A percentile compares a stretch with the other conserved stretches of the same genome.
Evolutionary conservation across 2,329 filamentous ascomycete genomes (phyloP).

Genomic region (Verticillium nonalfalfae): DNA sequence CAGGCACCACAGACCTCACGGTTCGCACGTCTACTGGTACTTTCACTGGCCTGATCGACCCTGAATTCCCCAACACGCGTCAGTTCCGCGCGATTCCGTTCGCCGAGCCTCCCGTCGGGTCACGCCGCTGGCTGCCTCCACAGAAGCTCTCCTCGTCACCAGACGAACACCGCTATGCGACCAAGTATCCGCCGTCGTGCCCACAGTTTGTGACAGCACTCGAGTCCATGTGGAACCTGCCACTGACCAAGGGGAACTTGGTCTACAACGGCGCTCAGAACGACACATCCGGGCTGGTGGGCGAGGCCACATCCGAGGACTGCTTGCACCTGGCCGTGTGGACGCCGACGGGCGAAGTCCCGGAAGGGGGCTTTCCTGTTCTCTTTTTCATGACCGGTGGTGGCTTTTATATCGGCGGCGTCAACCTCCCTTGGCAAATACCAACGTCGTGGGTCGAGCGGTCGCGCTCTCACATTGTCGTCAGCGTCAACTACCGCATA

Average conservation of each 20-base stretch:
- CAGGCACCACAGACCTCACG: slow-evolving; percentile 11
- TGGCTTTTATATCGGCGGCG: slow-evolving; percentile 34
- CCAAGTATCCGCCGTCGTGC: slow-evolving; percentile 22
- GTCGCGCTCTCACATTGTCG: slow-evolving; percentile 23
- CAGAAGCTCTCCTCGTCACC: slow-evolving; percentile 14
- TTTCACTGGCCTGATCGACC: slow-evolving; percentile 25
- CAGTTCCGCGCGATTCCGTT: slow-evolving; percentile 31
- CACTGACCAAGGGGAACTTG: slow-evolving; percentile 12
- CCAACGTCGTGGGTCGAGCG: slow-evolving; percentile 34
- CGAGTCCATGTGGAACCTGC: slow-evolving; percentile 18
- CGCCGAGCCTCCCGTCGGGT: slow-evolving; percentile 24
- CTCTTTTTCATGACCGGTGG: slow-evolving; percentile 42
- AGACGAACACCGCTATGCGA: slow-evolving; percentile 16
- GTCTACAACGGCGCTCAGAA: slow-evolving; percentile 15
- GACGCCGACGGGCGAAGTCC: slow-evolving; percentile 22
- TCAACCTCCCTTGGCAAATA: slow-evolving; percentile 37
- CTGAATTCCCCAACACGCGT: slow-evolving; percentile 21
- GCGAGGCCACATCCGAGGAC: slow-evolving; percentile 23
- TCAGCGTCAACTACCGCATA: slow-evolving; percentile 12
- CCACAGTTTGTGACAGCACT: slow-evolving; percentile 24
- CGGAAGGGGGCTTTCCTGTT: slow-evolving; percentile 29
- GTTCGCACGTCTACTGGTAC: slow-evolving; percentile 22
- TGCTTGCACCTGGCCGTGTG: slow-evolving; percentile 40
- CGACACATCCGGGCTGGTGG: slow-evolving; percentile 13
- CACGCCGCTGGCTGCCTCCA: slow-evolving; percentile 21